A percentile compares a stretch with the other conserved stretches of the same genome.
These are phyloP conservation scores for Aspergillaceae sp. DNA, from an alignment of 2,329 filamentous ascomycete species.

Conservation along the genomic window DNA sequence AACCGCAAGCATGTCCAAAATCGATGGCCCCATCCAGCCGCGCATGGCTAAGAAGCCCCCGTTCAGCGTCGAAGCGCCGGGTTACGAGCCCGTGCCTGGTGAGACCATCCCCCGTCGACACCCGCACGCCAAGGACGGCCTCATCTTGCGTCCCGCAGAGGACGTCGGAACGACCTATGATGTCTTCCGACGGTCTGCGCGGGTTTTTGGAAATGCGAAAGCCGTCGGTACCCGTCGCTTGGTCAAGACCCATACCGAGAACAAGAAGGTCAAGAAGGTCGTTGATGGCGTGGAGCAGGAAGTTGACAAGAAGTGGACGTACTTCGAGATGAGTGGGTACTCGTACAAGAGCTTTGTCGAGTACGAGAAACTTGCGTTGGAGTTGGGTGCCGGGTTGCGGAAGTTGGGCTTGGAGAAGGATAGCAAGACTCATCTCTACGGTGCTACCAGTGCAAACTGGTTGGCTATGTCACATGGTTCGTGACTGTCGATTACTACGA, in stretches of 20 bases:
- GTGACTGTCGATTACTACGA: conserved; percentile 7
- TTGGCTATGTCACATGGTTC: conserved; percentile 66
- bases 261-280: conserved; percentile 82
- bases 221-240: conserved; percentile 65
- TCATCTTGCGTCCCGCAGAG: conserved; percentile 56
- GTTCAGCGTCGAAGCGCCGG: conserved; percentile 65
- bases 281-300: conserved; percentile 70
- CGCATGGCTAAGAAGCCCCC: conserved; percentile 60
- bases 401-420: conserved; percentile 61
- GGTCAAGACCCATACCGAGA: conserved; percentile 69
- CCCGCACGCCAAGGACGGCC: conserved; percentile 59
- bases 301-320: conserved; percentile 86
- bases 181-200: conserved; percentile 61
- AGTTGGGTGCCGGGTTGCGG: conserved; percentile 64
- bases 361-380: conserved; percentile 61
- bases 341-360: conserved; percentile 69
- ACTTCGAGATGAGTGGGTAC: conserved; percentile 74
- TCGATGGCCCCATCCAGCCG: conserved; percentile 28
- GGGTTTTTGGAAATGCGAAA: conserved; percentile 53
- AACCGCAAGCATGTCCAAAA: conserved; percentile 23
- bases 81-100: conserved; percentile 60
- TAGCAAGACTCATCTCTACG: conserved; percentile 72
- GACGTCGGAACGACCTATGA: conserved; percentile 72
- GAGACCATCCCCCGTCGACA: conserved; percentile 80
- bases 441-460: conserved; percentile 78